A percentile compares a stretch with the other conserved stretches of the same genome.
These are phyloP conservation scores for Paecilomyces fulvus DNA, from an alignment of 2,329 filamentous ascomycete genomes.

Conservation along the genomic window DNA sequence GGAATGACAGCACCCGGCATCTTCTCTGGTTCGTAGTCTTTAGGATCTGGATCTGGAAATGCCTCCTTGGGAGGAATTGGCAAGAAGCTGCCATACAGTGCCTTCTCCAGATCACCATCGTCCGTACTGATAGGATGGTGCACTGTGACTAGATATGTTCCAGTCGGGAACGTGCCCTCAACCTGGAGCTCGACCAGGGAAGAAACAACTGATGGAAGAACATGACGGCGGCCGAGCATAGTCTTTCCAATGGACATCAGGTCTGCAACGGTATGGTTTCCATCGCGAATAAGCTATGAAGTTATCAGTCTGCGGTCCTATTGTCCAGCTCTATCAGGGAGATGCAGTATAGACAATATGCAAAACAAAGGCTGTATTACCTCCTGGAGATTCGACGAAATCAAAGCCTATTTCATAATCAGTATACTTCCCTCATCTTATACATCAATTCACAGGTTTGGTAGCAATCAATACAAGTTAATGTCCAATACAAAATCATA, in stretches of 20 bases:
- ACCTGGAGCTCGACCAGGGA: constrained; percentile 82
- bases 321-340: background rate
- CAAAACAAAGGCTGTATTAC: constrained; percentile 29
- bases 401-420: constrained; percentile 35
- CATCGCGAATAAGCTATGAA: constrained; percentile 79
- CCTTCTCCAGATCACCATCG: constrained; percentile 77
- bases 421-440: constrained; percentile 3
- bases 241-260: constrained; percentile 87
- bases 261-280: constrained; percentile 80
- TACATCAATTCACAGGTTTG: background rate
- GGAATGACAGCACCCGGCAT: constrained; percentile 74
- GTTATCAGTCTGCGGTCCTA: background rate
- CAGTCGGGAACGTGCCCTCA: constrained; percentile 83
- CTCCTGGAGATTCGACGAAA: constrained; percentile 85
- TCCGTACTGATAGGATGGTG: constrained; percentile 81
- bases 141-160: constrained; percentile 90
- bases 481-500: constrained; percentile 1
- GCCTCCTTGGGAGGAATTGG: constrained; percentile 62
- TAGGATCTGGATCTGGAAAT: constrained; percentile 58
- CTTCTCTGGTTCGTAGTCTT: constrained; percentile 57
- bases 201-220: constrained; percentile 69
- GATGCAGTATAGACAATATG: constrained; percentile 1
- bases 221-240: constrained; percentile 88
- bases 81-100: constrained; percentile 84
- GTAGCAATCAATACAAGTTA: background rate